Percentiles rank a stretch among this genome's conserved stretches.
phyloP scores from a whole-genome alignment of 352 stramenopile species.

The Phytophthora macrochlamydospora region DNA sequence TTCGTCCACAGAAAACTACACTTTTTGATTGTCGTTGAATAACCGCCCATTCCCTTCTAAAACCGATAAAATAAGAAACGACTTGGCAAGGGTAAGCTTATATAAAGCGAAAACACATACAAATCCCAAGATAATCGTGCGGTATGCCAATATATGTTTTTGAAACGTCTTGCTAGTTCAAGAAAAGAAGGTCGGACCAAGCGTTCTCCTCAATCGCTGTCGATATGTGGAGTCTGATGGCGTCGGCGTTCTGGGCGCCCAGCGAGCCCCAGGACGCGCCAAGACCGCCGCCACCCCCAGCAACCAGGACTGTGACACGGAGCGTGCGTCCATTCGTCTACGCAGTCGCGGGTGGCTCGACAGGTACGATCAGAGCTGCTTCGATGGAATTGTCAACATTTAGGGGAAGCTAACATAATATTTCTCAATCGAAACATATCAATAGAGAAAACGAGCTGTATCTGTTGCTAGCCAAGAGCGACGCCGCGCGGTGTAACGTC shows the following conservation, averaged over 20 bases:
- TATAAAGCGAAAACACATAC: not conserved
- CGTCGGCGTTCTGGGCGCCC: conserved; percentile 24
- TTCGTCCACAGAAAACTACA: too few relatives aligned
- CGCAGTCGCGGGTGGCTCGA: conserved; percentile 35
- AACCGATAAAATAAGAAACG: too few relatives aligned
- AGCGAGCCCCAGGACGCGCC: conserved; percentile 6
- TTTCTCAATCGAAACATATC: conserved; percentile 9
- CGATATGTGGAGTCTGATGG: conserved; percentile 41
- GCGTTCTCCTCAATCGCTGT: conserved; percentile 1
- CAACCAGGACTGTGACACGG: conserved; percentile 24
- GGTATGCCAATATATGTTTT: conserved; percentile 5
- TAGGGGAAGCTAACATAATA: not conserved
- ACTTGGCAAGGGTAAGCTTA: too few relatives aligned
- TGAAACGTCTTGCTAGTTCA: conserved; percentile 8
- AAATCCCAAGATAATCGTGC: not conserved
- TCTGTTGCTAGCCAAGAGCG: conserved; percentile 32
- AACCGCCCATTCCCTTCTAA: too few relatives aligned
- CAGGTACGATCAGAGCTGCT: conserved; percentile 22
- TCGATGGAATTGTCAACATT: not conserved
- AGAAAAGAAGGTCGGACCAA: conserved; percentile 14
- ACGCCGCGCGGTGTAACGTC: conserved; percentile 44
- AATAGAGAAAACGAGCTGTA: conserved; percentile 59
- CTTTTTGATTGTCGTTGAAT: too few relatives aligned
- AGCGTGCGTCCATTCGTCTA: conserved; percentile 29
- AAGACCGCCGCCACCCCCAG: conserved; percentile 4